phyloP scores from a whole-genome alignment of 441 rosid genomes.

The Omphalea diandra region DNA sequence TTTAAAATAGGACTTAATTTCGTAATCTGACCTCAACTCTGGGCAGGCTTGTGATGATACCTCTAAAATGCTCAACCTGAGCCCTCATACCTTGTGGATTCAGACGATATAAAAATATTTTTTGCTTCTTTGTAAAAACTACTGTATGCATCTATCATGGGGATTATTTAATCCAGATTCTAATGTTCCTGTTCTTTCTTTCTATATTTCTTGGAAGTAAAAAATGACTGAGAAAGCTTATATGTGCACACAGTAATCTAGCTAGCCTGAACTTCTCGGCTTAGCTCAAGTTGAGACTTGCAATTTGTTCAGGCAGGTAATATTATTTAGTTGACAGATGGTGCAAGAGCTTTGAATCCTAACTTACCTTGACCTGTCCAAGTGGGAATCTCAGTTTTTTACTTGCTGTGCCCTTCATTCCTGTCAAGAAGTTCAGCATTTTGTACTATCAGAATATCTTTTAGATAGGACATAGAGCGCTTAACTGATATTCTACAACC shows the following conservation, averaged over 20 bases:
- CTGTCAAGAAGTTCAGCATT: background rate
- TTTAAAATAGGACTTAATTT: background rate
- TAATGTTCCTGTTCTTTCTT: background rate
- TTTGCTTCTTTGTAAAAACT: background rate
- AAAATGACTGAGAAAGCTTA: background rate
- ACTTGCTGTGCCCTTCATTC: background rate
- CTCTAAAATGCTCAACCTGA: background rate
- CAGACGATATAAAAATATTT: background rate
- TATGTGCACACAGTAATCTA: background rate
- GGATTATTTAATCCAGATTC: background rate
- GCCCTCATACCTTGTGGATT: background rate
- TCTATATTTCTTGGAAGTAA: background rate
- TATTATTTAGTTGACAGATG: background rate
- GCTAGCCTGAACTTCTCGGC: background rate
- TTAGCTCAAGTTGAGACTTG: background rate
- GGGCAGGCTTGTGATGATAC: background rate
- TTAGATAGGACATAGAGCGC: background rate
- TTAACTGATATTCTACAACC: background rate
- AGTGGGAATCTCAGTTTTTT: background rate
- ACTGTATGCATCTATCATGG: background rate
- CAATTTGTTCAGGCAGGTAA: background rate
- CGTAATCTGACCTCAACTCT: background rate
- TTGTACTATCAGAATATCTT: background rate
- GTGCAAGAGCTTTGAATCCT: background rate
- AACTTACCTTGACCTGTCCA: background rate